Conservation (phyloP, 805 yeast species). For the Pichia eremophila region DNA sequence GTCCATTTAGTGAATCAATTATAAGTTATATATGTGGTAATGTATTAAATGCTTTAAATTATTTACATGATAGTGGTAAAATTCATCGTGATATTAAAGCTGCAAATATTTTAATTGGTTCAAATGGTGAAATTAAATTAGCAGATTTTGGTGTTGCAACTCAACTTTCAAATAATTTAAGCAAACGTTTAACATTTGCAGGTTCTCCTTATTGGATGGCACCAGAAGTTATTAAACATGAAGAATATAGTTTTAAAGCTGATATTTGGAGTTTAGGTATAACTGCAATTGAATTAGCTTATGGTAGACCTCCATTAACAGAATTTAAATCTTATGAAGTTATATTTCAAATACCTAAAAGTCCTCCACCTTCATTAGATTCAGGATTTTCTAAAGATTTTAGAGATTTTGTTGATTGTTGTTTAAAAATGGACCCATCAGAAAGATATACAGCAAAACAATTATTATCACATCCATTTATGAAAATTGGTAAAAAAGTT, state of each 20-base stretch:
- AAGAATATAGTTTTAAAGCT: conserved; percentile 58
- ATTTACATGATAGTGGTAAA: conserved; percentile 62
- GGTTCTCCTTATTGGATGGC: conserved; percentile 62
- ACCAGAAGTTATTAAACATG: conserved; percentile 45
- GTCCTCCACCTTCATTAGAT: conserved; percentile 36
- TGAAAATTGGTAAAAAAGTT: conserved; percentile 31
- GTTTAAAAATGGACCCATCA: conserved; percentile 63
- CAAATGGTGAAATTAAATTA: conserved; percentile 66
- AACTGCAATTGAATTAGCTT: conserved; percentile 63
- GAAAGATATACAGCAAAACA: conserved; percentile 56
- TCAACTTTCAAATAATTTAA: conserved; percentile 46
- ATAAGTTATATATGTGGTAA: conserved; percentile 48
- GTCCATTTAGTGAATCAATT: conserved; percentile 47
- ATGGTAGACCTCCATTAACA: conserved; percentile 63
- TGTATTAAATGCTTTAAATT: conserved; percentile 50
- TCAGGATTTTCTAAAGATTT: conserved; percentile 32
- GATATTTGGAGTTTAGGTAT: conserved; percentile 79
- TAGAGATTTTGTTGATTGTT: conserved; percentile 57
- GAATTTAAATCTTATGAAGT: conserved; percentile 49
- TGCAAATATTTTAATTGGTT: conserved; percentile 72
- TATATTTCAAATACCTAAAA: conserved; percentile 39
- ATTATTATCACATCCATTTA: conserved; percentile 56
- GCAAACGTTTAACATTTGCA: conserved; percentile 43
- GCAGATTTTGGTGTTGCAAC: conserved; percentile 98
- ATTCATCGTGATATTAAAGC: conserved; percentile 94